Evolutionary conservation across 768 basidiomycete genomes (phyloP).

Genomic region (Kwoniella pini): DNA sequence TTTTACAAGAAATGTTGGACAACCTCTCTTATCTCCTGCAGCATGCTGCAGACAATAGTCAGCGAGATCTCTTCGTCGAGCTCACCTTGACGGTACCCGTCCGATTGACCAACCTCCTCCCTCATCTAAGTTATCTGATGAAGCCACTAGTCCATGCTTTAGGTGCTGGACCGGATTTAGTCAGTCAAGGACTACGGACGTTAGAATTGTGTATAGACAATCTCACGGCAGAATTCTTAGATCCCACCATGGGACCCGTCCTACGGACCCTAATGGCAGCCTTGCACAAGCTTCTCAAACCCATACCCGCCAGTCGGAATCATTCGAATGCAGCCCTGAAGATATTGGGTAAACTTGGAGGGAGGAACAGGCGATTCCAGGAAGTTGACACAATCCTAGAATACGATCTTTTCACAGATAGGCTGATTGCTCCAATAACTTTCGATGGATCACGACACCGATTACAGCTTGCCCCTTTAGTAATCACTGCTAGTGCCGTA

Average conservation of each 20-base stretch:
- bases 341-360: constrained; percentile 93
- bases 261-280: constrained; percentile 93
- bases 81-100: constrained; percentile 95
- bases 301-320: constrained; percentile 77
- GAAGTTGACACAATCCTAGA: constrained; percentile 74
- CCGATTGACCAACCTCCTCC: constrained; percentile 89
- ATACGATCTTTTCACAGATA: constrained; percentile 69
- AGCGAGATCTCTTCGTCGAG: constrained; percentile 90
- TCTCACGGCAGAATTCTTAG: constrained; percentile 93
- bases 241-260: constrained; percentile 90
- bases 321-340: constrained; percentile 93
- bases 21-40: constrained; percentile 86
- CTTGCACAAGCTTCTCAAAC: constrained; percentile 84
- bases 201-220: constrained; percentile 99
- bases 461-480: constrained; percentile 69
- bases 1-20: constrained; percentile 96
- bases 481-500: constrained; percentile 66
- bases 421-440: constrained; percentile 69
- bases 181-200: constrained; percentile 92
- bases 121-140: constrained; percentile 93
- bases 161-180: constrained; percentile 80
- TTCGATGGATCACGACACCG: constrained; percentile 68
- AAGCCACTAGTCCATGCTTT: constrained; percentile 90
- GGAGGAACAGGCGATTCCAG: constrained; percentile 83
- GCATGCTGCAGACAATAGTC: constrained; percentile 68